These are phyloP conservation scores for Fonsecaea monophora DNA, from an alignment of 2,329 filamentous ascomycete species.

Conservation along the genomic window DNA sequence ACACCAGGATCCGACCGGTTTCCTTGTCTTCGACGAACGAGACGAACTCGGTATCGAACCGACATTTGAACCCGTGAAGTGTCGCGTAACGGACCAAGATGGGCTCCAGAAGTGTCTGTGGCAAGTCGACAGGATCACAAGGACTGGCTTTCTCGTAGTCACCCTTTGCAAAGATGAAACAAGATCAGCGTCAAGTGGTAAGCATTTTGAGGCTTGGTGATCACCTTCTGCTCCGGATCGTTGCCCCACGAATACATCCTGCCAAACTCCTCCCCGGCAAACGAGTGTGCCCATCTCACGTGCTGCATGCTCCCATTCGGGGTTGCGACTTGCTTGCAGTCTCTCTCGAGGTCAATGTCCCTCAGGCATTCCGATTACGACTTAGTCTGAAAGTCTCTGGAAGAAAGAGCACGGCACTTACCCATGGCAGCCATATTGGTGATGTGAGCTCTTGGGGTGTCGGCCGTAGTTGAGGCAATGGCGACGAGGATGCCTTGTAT, in stretches of 20 bases:
- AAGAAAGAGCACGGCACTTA: neutral
- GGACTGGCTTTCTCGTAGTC: conserved; percentile 53
- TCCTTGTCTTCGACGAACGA: conserved; percentile 41
- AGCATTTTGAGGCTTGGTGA: neutral
- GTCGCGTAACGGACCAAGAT: conserved; percentile 49
- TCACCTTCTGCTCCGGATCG: conserved; percentile 41
- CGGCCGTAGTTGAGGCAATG: conserved; percentile 7
- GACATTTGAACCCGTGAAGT: conserved; percentile 47
- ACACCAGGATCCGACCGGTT: conserved; percentile 42
- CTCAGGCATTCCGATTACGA: conserved; percentile 8
- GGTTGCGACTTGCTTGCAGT: conserved; percentile 44
- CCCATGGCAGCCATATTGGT: conserved; percentile 27
- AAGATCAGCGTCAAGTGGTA: neutral
- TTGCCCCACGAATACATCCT: conserved; percentile 53
- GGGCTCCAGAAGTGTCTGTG: conserved; percentile 53
- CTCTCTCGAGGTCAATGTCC: conserved; percentile 23
- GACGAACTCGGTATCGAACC: conserved; percentile 49
- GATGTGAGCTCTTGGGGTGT: conserved; percentile 29
- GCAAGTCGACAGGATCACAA: conserved; percentile 50
- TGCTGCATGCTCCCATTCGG: conserved; percentile 47
- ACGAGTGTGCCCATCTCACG: conserved; percentile 52
- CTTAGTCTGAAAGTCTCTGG: neutral
- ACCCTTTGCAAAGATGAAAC: conserved; percentile 34
- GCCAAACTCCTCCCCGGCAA: conserved; percentile 54
- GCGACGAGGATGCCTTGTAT: conserved; percentile 8